Evolutionary conservation across 257 asterid genomes (phyloP), one percentile per base, ranked within the genome.

Genomic region (Knoxia roxburghii): DNA sequence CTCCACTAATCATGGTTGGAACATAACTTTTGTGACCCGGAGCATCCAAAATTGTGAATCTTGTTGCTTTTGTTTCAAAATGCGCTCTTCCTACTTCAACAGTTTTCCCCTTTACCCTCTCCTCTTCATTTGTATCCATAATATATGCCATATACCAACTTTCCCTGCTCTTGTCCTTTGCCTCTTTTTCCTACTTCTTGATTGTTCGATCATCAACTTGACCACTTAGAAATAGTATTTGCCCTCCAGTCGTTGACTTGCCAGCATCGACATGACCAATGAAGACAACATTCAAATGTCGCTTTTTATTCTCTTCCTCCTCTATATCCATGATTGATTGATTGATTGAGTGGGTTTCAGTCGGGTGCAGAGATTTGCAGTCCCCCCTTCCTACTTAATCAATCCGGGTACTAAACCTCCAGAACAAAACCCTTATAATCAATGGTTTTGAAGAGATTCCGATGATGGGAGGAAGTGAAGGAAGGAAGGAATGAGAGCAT

Each of bases 61-160:
- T 85, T 59, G 97, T 78, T 6, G 95, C 78, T 77, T 88, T 96
- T 65, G 99, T 93, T 87, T 90, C 97, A 77, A 93, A 93, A 75
- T 87, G 95, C n/a, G 97, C 99, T 75, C 97, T 81, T 50, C 99
- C 99, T 58, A 93, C 99, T 81, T 93, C 99, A 78, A 93, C 96
- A 18, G 99, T 93, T 85, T 78, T 93, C n/a, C 99, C 99, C 99
- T 94, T 90, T 46, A 61, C 89, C 77, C 99, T 82, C 85, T 94
- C 99, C 78, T 94, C 99, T 77, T 94, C 99, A 74, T 94, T 94
- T 60, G 98, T 94, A 73, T 94, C 99, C 98, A 94, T 94, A 72
- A 94, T 94, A 76, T 88, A 94, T 14, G 98, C 98, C 99, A 94
- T 94, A 67, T 94, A 94, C 99, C 99, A 94, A 77, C 98, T 94